These are phyloP conservation scores for Neurospora terricola DNA, from an alignment of 495 filamentous ascomycete species.

Conservation along the genomic window DNA sequence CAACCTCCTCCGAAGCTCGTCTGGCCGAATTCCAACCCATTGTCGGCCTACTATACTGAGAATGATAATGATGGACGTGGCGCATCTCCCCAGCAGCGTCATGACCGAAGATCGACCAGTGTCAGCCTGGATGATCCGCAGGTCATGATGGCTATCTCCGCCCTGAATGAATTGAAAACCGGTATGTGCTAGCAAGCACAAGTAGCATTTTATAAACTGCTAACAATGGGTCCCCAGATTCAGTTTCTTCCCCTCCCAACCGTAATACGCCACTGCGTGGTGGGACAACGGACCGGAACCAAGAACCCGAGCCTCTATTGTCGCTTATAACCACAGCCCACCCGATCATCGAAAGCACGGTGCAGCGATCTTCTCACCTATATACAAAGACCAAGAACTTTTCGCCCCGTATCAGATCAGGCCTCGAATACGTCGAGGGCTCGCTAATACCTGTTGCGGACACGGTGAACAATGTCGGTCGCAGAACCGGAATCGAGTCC, in stretches of 20 bases:
- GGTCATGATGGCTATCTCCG: slow-evolving; percentile 71
- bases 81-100: slow-evolving; percentile 30
- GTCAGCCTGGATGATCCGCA: slow-evolving; percentile 78
- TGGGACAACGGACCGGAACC: slow-evolving; percentile 6
- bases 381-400: slow-evolving; percentile 80
- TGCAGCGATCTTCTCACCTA: slow-evolving; percentile 68
- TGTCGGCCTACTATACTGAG: slow-evolving; percentile 42
- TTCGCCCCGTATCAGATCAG: slow-evolving; percentile 70
- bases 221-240: slow-evolving; percentile 30
- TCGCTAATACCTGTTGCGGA: slow-evolving; percentile 74
- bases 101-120: slow-evolving; percentile 35
- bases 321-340: slow-evolving; percentile 72
- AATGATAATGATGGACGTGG: slow-evolving; percentile 26
- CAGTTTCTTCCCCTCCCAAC: slow-evolving; percentile 45
- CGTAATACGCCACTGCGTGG: slow-evolving; percentile 23
- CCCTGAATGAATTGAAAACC: slow-evolving; percentile 71
- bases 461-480: slow-evolving; percentile 69
- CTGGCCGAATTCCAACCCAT: slow-evolving; percentile 46
- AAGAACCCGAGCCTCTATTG: slow-evolving; percentile 60
- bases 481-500: slow-evolving; percentile 74
- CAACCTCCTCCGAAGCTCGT: slow-evolving; percentile 20
- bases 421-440: slow-evolving; percentile 78
- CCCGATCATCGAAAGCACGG: slow-evolving; percentile 67
- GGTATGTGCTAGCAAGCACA: slow-evolving; percentile 40
- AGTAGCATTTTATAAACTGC: slow-evolving; percentile 5